A percentile compares a stretch with the other conserved stretches of the same genome.
These are phyloP conservation scores for Sugiyamaella castrensis DNA, from an alignment of 1,139 yeast species.

Conservation along the genomic window DNA sequence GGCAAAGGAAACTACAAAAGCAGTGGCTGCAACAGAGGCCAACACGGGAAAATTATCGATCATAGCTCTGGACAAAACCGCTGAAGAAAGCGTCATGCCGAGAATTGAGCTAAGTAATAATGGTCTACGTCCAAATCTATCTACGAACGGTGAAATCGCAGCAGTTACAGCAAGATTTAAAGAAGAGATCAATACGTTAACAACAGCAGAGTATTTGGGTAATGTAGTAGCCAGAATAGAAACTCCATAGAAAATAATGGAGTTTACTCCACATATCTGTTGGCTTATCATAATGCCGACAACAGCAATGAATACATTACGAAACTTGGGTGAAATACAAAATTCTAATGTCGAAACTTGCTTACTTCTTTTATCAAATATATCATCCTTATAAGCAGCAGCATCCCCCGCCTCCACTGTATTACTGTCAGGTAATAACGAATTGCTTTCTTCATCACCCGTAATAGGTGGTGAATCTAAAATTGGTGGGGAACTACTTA, in stretches of 20 bases:
- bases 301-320: conserved; percentile 60
- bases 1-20: conserved; percentile 81
- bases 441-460: conserved; percentile 9
- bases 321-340: conserved; percentile 49
- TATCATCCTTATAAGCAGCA: background rate
- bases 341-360: conserved; percentile 41
- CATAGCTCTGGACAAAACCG: conserved; percentile 66
- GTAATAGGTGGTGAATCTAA: background rate
- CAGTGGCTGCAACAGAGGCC: conserved; percentile 63
- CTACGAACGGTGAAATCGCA: conserved; percentile 68
- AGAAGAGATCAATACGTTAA: conserved; percentile 71
- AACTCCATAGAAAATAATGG: conserved; percentile 90
- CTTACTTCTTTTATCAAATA: background rate
- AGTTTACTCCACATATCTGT: conserved; percentile 89
- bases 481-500: background rate
- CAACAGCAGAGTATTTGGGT: conserved; percentile 64
- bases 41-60: conserved; percentile 47
- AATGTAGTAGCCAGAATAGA: conserved; percentile 65
- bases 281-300: conserved; percentile 79
- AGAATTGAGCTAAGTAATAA: conserved; percentile 61
- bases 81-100: conserved; percentile 67
- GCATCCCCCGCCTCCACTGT: conserved; percentile 2
- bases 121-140: conserved; percentile 71
- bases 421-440: background rate
- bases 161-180: conserved; percentile 73